phyloP scores from a whole-genome alignment of 305 asterid genomes.

The Lippia alba region DNA sequence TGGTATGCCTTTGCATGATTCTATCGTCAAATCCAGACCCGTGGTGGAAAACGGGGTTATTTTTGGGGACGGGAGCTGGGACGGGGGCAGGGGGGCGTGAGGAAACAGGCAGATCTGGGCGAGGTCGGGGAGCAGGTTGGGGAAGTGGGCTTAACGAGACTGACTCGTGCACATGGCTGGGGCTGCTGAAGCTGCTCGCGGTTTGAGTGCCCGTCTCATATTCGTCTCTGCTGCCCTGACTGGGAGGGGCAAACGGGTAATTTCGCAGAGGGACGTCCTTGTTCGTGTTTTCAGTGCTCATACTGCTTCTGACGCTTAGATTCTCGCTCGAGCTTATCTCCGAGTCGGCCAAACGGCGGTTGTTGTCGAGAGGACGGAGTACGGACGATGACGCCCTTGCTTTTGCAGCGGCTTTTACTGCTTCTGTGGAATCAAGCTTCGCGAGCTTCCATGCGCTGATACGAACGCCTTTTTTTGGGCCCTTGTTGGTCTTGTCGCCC shows the following conservation, averaged over 20 bases:
- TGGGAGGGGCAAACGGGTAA: conserved; percentile 67
- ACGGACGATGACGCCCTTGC: conserved; percentile 98
- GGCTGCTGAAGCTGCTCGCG: conserved; percentile 92
- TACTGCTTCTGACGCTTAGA: conserved; percentile 77
- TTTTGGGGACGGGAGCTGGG: conserved; percentile 5
- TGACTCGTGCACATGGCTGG: conserved; percentile 78
- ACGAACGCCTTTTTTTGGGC: conserved; percentile 74
- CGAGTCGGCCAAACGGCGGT: conserved; percentile 64
- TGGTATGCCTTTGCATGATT: conserved; percentile 54
- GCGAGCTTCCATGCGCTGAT: conserved; percentile 98
- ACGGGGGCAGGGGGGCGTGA: conserved; percentile 42
- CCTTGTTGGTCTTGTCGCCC: conserved; percentile 65
- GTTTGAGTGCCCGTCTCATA: conserved; percentile 91
- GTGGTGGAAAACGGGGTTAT: conserved; percentile 44
- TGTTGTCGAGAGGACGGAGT: conserved; percentile 78
- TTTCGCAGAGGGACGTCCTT: conserved; percentile 56
- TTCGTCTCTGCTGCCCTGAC: conserved; percentile 85
- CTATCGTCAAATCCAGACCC: conserved; percentile 60
- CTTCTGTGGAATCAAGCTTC: conserved; percentile 84
- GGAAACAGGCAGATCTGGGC: conserved; percentile 34
- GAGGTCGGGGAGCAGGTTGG: conserved; percentile 45
- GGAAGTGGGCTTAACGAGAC: conserved; percentile 93
- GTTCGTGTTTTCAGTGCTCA: conserved; percentile 71
- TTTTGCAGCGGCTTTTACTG: conserved; percentile 92
- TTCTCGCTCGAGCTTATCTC: conserved; percentile 88